These are phyloP conservation scores for Omphalotus olearius DNA, from an alignment of 1,284 basidiomycete genomes.

Conservation along the genomic window DNA sequence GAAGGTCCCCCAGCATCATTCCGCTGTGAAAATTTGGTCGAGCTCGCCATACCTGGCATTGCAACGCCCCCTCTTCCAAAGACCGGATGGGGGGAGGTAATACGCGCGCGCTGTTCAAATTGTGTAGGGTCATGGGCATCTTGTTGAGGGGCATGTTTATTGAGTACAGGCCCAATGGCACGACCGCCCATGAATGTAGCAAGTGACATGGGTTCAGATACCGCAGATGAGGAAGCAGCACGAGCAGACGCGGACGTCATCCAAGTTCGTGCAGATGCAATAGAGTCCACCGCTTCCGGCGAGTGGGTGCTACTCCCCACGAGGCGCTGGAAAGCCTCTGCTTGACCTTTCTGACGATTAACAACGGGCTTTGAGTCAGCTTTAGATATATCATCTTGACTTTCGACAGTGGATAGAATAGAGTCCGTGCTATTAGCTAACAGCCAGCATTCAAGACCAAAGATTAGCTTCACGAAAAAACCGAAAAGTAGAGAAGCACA, in stretches of 20 bases:
- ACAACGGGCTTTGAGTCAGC: conserved; percentile 26
- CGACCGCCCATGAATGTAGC: conserved; percentile 76
- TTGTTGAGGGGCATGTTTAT: conserved; percentile 63
- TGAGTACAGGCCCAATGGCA: conserved; percentile 66
- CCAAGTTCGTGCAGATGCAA: conserved; percentile 8
- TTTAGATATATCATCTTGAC: conserved; percentile 18
- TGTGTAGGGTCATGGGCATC: conserved; percentile 62
- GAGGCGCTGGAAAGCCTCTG: conserved; percentile 42
- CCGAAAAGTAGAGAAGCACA: conserved; percentile 11
- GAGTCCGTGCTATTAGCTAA: conserved; percentile 4
- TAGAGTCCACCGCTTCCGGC: conserved; percentile 10
- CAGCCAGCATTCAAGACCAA: background rate
- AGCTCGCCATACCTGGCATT: conserved; percentile 57
- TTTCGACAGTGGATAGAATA: conserved; percentile 6
- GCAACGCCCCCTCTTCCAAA: conserved; percentile 71
- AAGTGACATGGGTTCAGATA: conserved; percentile 52
- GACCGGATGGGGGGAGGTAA: conserved; percentile 59
- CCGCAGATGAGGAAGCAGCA: conserved; percentile 15
- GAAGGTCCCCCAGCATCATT: background rate
- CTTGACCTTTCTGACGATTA: conserved; percentile 39
- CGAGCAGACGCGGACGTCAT: conserved; percentile 15
- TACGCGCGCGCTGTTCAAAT: conserved; percentile 55
- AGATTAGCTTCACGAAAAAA: background rate
- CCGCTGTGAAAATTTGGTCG: background rate
- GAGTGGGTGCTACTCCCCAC: conserved; percentile 19